Evolutionary conservation across 2,329 filamentous ascomycete species (phyloP).

Genomic region (Neocatenulostroma microsporum): DNA sequence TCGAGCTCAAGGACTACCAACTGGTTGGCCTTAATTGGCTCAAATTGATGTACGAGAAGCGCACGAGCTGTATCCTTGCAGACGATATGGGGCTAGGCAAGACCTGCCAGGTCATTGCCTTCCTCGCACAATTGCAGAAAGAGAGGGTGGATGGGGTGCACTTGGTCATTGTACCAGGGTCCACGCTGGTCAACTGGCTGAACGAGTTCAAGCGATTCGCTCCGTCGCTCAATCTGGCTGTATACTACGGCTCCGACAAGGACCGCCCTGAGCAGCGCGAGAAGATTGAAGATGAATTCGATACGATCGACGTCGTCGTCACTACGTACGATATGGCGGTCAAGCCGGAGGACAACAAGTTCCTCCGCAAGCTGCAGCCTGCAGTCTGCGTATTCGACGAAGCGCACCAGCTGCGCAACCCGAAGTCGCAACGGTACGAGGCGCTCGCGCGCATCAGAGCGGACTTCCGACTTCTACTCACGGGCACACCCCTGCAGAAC

Average conservation of each 20-base stretch:
- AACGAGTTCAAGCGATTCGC: slow-evolving; percentile 85
- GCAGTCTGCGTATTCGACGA: slow-evolving; percentile 76
- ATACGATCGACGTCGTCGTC: slow-evolving; percentile 61
- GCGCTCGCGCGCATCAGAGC: slow-evolving; percentile 70
- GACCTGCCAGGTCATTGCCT: slow-evolving; percentile 91
- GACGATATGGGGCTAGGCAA: slow-evolving; percentile 96
- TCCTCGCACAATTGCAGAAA: slow-evolving; percentile 75
- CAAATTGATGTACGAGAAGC: slow-evolving; percentile 68
- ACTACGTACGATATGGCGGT: slow-evolving; percentile 62
- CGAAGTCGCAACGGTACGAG: slow-evolving; percentile 70
- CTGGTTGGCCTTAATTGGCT: slow-evolving; percentile 94
- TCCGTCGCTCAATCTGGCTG: slow-evolving; percentile 61
- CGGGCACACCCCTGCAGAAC: slow-evolving; percentile 87
- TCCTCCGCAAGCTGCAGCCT: slow-evolving; percentile 51
- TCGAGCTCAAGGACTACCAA: slow-evolving; percentile 86
- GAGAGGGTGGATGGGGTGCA: slow-evolving; percentile 62
- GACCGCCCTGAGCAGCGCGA: slow-evolving; percentile 62
- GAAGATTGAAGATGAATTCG: slow-evolving; percentile 55
- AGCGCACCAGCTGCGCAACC: slow-evolving; percentile 88
- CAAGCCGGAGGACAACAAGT: slow-evolving; percentile 54
- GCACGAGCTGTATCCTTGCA: slow-evolving; percentile 81
- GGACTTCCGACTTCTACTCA: slow-evolving; percentile 77
- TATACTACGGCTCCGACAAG: slow-evolving; percentile 63
- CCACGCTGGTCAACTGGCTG: slow-evolving; percentile 93
- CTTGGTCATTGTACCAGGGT: slow-evolving; percentile 83